phyloP scores from a whole-genome alignment of 176 grass and related monocot species.

The Tillandsia fasciculata region DNA sequence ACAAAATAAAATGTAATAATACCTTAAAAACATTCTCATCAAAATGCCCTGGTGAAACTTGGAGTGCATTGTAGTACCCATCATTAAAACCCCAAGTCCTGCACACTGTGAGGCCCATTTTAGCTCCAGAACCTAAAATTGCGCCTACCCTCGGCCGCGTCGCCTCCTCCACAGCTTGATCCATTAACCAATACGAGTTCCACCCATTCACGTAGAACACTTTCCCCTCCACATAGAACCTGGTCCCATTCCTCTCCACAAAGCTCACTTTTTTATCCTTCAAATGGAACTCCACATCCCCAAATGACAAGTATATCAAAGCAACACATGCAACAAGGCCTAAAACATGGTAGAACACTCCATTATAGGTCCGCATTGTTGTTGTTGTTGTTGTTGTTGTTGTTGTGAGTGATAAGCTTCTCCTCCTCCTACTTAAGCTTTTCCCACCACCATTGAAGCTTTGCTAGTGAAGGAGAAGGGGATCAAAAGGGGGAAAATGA shows the following conservation, averaged over 20 bases:
- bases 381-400: slow-evolving; percentile 12
- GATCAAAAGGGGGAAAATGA: neutral
- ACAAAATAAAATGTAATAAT: neutral
- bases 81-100: slow-evolving; percentile 98
- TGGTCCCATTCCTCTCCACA: slow-evolving; percentile 60
- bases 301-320: slow-evolving; percentile 65
- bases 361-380: slow-evolving; percentile 46
- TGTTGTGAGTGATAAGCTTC: no score
- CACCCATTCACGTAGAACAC: slow-evolving; percentile 87
- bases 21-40: slow-evolving; percentile 85
- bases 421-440: neutral
- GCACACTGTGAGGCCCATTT: slow-evolving; percentile 94
- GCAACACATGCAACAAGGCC: slow-evolving; percentile 51
- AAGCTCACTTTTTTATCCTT: slow-evolving; percentile 31
- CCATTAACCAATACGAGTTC: slow-evolving; percentile 99
- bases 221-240: slow-evolving; percentile 43
- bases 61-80: slow-evolving; percentile 83
- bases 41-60: slow-evolving; percentile 60
- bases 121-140: slow-evolving; percentile 40
- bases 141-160: slow-evolving; percentile 42
- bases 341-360: slow-evolving; percentile 60
- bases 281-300: slow-evolving; percentile 38
- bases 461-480: neutral
- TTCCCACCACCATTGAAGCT: neutral
- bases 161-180: slow-evolving; percentile 60